These are phyloP conservation scores for Coemansia aciculifera DNA, from an alignment of 192 early-diverging fungal genomes.

Conservation along the genomic window DNA sequence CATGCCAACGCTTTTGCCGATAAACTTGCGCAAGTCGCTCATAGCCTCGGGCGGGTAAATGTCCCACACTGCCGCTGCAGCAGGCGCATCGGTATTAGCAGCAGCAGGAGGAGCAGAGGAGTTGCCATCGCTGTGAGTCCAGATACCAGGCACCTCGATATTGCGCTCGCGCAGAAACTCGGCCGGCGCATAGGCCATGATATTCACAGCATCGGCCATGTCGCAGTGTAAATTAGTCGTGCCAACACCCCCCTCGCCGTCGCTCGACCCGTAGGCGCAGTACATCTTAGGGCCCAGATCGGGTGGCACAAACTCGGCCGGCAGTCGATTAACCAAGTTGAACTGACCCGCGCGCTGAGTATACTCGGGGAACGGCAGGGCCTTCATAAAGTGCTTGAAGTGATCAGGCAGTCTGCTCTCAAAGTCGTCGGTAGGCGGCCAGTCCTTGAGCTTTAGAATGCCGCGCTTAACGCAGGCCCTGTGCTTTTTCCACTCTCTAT, in stretches of 20 bases:
- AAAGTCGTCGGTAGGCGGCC: conserved; percentile 66
- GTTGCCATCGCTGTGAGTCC: conserved; percentile 3
- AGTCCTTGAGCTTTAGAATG: conserved; percentile 63
- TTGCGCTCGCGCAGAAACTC: conserved; percentile 13
- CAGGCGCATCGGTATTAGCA: not conserved
- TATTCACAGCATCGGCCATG: conserved; percentile 77
- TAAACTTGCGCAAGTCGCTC: conserved; percentile 39
- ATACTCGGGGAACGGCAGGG: conserved; percentile 61
- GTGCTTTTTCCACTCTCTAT: conserved; percentile 21
- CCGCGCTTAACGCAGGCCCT: conserved; percentile 4
- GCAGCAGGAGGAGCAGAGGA: not conserved
- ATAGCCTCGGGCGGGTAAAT: conserved; percentile 56
- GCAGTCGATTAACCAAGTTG: conserved; percentile 64
- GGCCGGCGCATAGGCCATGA: conserved; percentile 62
- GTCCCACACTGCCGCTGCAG: conserved; percentile 66
- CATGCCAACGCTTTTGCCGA: conserved; percentile 14
- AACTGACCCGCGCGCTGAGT: conserved; percentile 54
- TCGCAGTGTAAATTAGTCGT: conserved; percentile 79
- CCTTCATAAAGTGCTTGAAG: conserved; percentile 58
- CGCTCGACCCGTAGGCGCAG: conserved; percentile 66
- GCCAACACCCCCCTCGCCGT: conserved; percentile 53
- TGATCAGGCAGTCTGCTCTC: conserved; percentile 55
- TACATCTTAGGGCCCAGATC: conserved; percentile 80
- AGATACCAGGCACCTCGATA: conserved; percentile 19
- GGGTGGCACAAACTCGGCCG: conserved; percentile 57